A percentile compares a stretch with the other conserved stretches of the same genome.
Evolutionary conservation across 208 protist genomes (phyloP).

Genomic region (Wallacemonas collosoma): DNA sequence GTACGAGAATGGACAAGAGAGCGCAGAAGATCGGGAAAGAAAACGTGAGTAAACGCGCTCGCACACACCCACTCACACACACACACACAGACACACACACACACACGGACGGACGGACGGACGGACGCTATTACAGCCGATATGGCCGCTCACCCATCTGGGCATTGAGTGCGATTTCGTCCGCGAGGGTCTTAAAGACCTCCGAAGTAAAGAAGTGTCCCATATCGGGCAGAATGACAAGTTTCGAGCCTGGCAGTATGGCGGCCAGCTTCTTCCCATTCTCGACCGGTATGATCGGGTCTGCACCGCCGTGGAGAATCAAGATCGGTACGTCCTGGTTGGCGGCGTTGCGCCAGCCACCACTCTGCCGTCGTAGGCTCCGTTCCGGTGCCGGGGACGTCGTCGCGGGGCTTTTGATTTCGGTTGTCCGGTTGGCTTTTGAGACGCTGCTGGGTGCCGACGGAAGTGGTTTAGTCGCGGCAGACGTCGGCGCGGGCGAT

Average conservation of each 20-base stretch:
- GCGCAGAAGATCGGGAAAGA: too few species aligned
- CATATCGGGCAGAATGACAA: constrained; percentile 50
- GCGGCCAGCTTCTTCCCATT: constrained; percentile 31
- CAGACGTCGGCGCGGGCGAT: neutral
- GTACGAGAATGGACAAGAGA: too few species aligned
- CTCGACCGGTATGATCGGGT: constrained; percentile 34
- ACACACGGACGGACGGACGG: too few species aligned
- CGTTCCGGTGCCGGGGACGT: neutral
- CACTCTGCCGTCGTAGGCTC: neutral
- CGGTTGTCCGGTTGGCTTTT: neutral
- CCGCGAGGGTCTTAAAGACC: constrained; percentile 32
- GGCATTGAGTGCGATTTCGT: constrained; percentile 60
- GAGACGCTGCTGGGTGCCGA: neutral
- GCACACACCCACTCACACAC: too few species aligned
- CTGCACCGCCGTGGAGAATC: constrained; percentile 43
- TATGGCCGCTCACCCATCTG: constrained; percentile 9
- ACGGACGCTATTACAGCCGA: neutral
- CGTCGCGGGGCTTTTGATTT: neutral
- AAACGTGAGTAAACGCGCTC: too few species aligned
- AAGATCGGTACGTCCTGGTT: constrained; percentile 27
- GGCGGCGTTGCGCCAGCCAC: constrained; percentile 2
- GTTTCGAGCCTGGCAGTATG: constrained; percentile 26
- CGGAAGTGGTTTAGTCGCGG: neutral
- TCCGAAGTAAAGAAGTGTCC: constrained; percentile 42
- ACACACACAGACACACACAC: too few species aligned